Percentiles rank a stretch among this genome's conserved stretches.
Conservation (phyloP, 352 stramenopile species). For the Pythium aphanidermatum region DNA sequence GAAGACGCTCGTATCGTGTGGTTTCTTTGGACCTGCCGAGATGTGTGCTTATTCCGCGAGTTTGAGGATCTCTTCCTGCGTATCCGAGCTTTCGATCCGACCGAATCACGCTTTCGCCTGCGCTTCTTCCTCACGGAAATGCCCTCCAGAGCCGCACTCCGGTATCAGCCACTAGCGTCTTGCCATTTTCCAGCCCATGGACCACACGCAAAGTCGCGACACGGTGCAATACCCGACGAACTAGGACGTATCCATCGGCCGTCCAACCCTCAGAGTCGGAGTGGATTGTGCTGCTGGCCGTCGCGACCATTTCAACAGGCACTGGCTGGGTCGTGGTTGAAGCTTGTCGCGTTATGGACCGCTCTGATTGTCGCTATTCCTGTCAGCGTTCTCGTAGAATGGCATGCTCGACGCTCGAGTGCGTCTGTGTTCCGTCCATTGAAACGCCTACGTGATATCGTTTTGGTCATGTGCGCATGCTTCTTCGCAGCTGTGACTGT, state of each 20-base stretch:
- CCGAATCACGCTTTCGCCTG: conserved; percentile 19
- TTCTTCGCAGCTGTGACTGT: conserved; percentile 5
- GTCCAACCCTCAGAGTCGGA: conserved; percentile 9
- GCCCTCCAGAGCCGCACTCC: conserved; percentile 10
- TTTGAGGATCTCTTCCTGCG: conserved; percentile 23
- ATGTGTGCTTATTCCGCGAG: conserved; percentile 25
- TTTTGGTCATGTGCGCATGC: conserved; percentile 6
- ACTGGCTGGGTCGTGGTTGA: not conserved
- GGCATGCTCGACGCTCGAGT: conserved; percentile 10
- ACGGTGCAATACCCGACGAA: too few species aligned
- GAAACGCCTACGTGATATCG: conserved; percentile 6
- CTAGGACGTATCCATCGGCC: not conserved
- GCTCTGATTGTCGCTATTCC: conserved; percentile 2
- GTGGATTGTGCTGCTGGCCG: conserved; percentile 12
- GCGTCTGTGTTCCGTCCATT: conserved; percentile 15
- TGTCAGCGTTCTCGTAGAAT: conserved; percentile 17
- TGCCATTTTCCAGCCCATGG: too few species aligned
- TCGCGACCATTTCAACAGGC: conserved; percentile 21
- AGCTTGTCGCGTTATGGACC: conserved; percentile 2
- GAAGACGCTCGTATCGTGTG: conserved; percentile 11
- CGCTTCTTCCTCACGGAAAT: conserved; percentile 23
- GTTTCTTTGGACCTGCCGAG: conserved; percentile 22
- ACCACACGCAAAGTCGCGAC: too few species aligned
- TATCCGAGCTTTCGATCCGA: conserved; percentile 21
- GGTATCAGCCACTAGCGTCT: conserved; percentile 9